Percentiles rank a stretch among this genome's conserved stretches.
These are phyloP conservation scores for Penicillium chermesinum DNA, from an alignment of 495 filamentous ascomycete species.

Conservation along the genomic window DNA sequence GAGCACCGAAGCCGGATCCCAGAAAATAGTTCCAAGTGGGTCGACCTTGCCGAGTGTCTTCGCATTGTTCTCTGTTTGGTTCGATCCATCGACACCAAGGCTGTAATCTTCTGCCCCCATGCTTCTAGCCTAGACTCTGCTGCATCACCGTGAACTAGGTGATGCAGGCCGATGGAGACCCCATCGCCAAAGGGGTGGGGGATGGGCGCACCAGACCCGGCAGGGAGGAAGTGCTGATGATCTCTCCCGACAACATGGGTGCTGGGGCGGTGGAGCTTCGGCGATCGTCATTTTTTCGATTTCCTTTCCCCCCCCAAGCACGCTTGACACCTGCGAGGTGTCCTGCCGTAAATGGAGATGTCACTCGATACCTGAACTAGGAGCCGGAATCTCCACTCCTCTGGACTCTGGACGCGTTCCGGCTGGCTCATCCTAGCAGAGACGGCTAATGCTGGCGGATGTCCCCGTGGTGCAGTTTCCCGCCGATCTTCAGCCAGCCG, in stretches of 20 bases:
- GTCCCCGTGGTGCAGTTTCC: slow-evolving; percentile 11
- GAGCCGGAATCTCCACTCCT: slow-evolving; percentile 1
- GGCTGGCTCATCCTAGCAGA: slow-evolving; percentile 5
- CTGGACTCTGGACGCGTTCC: slow-evolving; percentile 12
- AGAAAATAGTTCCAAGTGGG: slow-evolving; percentile 6
- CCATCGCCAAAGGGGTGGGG: slow-evolving; percentile 17
- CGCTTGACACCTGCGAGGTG: slow-evolving; percentile 9
- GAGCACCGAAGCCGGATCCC: slow-evolving; percentile 9
- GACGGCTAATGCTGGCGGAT: slow-evolving; percentile 3
- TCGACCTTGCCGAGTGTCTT: slow-evolving; percentile 8
- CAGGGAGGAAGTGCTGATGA: slow-evolving; percentile 19
- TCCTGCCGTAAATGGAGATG: slow-evolving; percentile 7
- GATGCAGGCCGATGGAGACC: not conserved
- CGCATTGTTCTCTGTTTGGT: slow-evolving; percentile 16
- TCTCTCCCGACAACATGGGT: slow-evolving; percentile 21
- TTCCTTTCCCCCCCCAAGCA: slow-evolving; percentile 1
- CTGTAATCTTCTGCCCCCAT: slow-evolving; percentile 1
- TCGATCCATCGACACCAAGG: slow-evolving; percentile 7
- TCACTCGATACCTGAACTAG: not conserved
- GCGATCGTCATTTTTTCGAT: slow-evolving; percentile 18
- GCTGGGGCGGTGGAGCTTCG: slow-evolving; percentile 16
- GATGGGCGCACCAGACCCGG: slow-evolving; percentile 15
- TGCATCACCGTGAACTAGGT: not conserved
- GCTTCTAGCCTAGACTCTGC: not conserved
- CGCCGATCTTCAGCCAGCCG: slow-evolving; percentile 4